Conservation (phyloP, 2,329 filamentous ascomycete genomes). For the Xylaria sp. region DNA sequence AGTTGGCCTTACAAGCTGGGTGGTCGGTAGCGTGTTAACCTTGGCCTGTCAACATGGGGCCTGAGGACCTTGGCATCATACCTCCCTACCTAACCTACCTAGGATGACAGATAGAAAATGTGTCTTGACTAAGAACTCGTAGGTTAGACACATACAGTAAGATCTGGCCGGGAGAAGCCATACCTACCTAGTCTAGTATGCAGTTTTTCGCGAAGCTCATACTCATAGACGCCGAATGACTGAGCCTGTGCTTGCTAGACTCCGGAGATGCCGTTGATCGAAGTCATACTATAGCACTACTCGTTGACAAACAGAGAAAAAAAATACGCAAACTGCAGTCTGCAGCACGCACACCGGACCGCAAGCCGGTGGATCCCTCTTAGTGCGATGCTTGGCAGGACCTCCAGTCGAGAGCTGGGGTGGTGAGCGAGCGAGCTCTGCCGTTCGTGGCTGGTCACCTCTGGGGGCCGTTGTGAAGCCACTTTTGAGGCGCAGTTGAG, state of each 20-base stretch:
- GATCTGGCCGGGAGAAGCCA: neutral
- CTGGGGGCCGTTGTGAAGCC: constrained; percentile 22
- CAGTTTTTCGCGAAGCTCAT: neutral
- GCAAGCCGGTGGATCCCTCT: constrained; percentile 12
- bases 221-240: neutral
- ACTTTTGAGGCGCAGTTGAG: constrained; percentile 29
- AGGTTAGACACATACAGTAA: neutral
- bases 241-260: constrained; percentile 23
- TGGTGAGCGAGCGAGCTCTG: neutral
- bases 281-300: neutral
- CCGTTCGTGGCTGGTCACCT: constrained; percentile 7
- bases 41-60: neutral
- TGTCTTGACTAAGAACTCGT: neutral
- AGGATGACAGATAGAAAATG: neutral
- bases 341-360: constrained; percentile 9
- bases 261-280: constrained; percentile 27
- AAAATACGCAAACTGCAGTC: constrained; percentile 6
- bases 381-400: neutral
- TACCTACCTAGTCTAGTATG: neutral
- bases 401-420: too few species aligned
- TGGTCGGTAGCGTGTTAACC: neutral
- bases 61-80: too few species aligned
- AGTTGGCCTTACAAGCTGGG: neutral
- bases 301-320: constrained; percentile 8
- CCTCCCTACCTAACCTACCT: too few species aligned